Conservation (phyloP, 2,329 filamentous ascomycete genomes). For the Curvularia eragrostidis region DNA sequence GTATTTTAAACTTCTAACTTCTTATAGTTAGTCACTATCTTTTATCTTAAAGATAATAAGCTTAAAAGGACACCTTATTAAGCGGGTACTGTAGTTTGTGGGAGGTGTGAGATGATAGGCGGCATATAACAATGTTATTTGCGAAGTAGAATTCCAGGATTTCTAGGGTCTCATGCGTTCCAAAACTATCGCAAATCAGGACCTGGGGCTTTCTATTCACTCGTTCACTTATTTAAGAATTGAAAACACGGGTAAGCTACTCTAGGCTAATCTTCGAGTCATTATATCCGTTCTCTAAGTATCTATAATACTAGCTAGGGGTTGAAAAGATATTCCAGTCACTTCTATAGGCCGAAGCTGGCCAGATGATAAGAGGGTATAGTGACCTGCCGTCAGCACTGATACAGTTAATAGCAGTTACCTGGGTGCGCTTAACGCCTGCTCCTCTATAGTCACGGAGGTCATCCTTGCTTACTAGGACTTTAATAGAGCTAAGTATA, state of each 20-base stretch:
- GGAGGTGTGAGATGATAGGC: background rate
- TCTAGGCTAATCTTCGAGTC: conserved; percentile 3
- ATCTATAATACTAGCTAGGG: background rate
- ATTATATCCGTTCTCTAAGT: background rate
- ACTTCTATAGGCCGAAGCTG: too few species aligned
- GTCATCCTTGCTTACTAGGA: conserved; percentile 30
- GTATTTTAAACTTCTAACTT: background rate
- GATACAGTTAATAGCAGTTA: too few species aligned
- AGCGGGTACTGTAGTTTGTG: background rate
- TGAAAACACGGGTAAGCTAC: background rate
- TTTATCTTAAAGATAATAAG: background rate
- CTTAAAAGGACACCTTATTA: background rate
- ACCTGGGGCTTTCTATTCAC: background rate
- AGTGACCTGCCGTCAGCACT: too few species aligned
- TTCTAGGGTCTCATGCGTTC: conserved; percentile 46
- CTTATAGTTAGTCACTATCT: background rate
- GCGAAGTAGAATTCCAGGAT: conserved; percentile 41
- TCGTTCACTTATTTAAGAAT: background rate
- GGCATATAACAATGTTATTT: conserved; percentile 35
- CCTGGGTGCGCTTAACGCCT: too few species aligned
- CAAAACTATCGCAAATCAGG: conserved; percentile 27
- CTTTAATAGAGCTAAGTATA: conserved; percentile 24
- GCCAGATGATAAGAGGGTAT: too few species aligned
- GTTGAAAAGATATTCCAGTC: background rate
- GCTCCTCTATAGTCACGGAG: conserved; percentile 12